Evolutionary conservation across 2,329 filamentous ascomycete genomes (phyloP).

Genomic region (Venturia oleaginea): DNA sequence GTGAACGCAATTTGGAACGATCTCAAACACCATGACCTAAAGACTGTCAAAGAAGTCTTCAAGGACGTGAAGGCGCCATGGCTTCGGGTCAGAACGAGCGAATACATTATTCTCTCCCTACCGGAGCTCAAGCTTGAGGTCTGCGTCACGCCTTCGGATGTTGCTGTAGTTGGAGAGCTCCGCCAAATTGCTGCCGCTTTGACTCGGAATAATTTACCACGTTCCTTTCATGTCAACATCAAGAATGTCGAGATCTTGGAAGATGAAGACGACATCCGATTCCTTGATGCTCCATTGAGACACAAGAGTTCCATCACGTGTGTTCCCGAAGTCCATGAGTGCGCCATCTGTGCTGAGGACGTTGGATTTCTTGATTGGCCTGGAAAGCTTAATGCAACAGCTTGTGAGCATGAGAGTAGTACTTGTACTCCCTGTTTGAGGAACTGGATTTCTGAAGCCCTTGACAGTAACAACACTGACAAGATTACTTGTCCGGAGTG

Average conservation of each 20-base stretch:
- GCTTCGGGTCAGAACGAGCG: background rate
- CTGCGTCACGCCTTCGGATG: background rate
- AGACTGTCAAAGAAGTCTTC: background rate
- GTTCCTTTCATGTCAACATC: background rate
- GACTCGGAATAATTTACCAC: background rate
- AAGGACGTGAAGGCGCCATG: background rate
- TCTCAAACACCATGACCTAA: background rate
- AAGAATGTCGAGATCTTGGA: background rate
- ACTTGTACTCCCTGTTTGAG: background rate
- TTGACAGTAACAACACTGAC: background rate
- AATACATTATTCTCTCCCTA: background rate
- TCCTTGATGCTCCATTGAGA: background rate
- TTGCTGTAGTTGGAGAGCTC: background rate
- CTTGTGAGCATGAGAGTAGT: background rate
- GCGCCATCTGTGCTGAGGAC: background rate
- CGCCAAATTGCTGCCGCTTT: background rate
- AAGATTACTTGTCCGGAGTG: background rate
- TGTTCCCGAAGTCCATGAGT: background rate
- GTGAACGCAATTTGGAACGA: slow-evolving; percentile 2
- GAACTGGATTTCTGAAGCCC: background rate
- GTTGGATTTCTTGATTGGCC: background rate
- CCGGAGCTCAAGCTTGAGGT: background rate
- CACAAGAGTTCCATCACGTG: background rate
- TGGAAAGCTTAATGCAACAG: background rate
- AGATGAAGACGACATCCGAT: background rate